Evolutionary conservation across 305 asterid species (phyloP), one percentile per base, ranked within the genome.

Genomic region (Solanum chacoense): DNA sequence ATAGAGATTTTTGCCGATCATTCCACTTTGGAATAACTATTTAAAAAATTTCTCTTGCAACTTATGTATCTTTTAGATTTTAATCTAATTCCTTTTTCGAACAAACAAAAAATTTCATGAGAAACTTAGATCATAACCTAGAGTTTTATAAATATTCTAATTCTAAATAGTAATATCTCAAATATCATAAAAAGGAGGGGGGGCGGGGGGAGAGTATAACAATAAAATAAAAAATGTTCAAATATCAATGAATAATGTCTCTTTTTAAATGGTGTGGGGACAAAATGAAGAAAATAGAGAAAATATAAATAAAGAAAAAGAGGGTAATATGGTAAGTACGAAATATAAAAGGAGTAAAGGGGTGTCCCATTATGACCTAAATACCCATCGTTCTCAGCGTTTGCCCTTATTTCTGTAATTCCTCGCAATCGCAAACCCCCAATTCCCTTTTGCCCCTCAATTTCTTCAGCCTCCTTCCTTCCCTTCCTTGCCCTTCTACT

Each of bases 251-350:
- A 31, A 55, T 10, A 50, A 81, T 81, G 86, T 29, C 7, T 2
- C 7, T 45, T 45, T 6, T 18, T 16, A 3, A 22, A 7, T 74
- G 87, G 26, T 84, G 73, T 31, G 55, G 87, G 87, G 87, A 55
- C 87, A 55, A 84, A 84, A 84, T 20, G 12, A 50, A 29, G 69
- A 40, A 80, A 80, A 26, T 26, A 26, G 85, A 35, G 69, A 10
- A 81, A 81, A 81, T 8, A 81, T 4, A 20, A 11, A 50, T 16
- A 42, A 16, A 8, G 4, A 31, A 50, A 83, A 77, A 84, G 22
- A 24, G 87, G 87, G 87, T 84, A 84, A n/a, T 84, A 84, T 84
- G 87, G 87, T 84, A 84, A 84, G 87, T 84, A 84, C 74, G 22
- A 20, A 42, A 18, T 3, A 45, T 12, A 59, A 6, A 20, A 20